Percentiles rank a stretch among this genome's conserved stretches.
These are phyloP conservation scores for Blastobotrys mokoenaii DNA, from an alignment of 805 yeast species.

Conservation along the genomic window DNA sequence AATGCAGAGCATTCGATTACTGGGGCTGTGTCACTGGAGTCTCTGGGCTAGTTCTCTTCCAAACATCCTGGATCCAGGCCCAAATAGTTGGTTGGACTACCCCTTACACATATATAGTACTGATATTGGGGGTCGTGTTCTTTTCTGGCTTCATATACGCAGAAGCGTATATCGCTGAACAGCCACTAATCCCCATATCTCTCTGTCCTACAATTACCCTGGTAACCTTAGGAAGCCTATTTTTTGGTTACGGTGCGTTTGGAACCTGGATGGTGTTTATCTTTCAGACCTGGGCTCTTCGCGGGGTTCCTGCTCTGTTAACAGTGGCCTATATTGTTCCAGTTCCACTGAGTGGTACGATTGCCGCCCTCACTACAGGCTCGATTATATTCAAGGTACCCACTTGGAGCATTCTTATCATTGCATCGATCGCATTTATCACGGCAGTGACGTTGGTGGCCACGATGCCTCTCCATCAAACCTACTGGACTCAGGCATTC, in stretches of 20 bases:
- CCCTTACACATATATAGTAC: slow-evolving; percentile 48
- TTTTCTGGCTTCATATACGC: slow-evolving; percentile 39
- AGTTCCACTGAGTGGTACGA: slow-evolving; percentile 42
- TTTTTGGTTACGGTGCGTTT: slow-evolving; percentile 70
- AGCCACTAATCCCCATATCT: slow-evolving; percentile 50
- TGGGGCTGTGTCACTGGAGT: slow-evolving; percentile 51
- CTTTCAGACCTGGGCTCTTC: slow-evolving; percentile 41
- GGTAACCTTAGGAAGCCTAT: slow-evolving; percentile 42
- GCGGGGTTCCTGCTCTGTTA: slow-evolving; percentile 42
- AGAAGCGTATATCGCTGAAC: slow-evolving; percentile 37
- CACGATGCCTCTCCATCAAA: slow-evolving; percentile 49
- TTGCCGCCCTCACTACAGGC: slow-evolving; percentile 49
- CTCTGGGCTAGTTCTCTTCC: slow-evolving; percentile 51
- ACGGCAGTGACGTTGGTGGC: slow-evolving; percentile 46
- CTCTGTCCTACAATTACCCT: slow-evolving; percentile 39
- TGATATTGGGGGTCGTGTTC: slow-evolving; percentile 41
- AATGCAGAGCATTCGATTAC: slow-evolving; percentile 35
- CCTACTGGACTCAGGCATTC: slow-evolving; percentile 50
- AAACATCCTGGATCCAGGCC: slow-evolving; percentile 68
- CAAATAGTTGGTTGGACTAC: slow-evolving; percentile 61
- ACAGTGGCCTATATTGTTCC: slow-evolving; percentile 39
- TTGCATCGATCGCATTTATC: slow-evolving; percentile 46
- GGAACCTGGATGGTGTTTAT: slow-evolving; percentile 63
- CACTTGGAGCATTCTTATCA: slow-evolving; percentile 45
- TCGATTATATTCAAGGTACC: slow-evolving; percentile 37